Evolutionary conservation across 148 eudicot species (phyloP), one percentile per base, ranked within the genome.

Genomic region (Vaccinium macrocarpon): DNA sequence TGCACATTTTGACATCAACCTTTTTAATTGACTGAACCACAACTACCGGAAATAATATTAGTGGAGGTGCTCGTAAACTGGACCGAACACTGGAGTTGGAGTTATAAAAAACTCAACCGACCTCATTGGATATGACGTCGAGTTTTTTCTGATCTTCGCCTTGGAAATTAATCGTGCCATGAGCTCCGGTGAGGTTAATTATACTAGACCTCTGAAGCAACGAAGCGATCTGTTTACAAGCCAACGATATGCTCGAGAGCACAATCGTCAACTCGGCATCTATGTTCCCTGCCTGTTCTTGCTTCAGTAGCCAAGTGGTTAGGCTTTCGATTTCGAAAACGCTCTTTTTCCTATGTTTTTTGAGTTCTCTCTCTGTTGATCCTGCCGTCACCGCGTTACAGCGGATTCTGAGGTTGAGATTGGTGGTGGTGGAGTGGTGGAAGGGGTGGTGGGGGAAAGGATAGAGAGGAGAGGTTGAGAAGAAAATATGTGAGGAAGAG

Each of bases 81-180:
- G 46, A 42, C 46, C 46, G 46, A 5, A 42, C 42, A 38, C 38
- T 1, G 38, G 38, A 35, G 5, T 38, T 2, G 46, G 46, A 42
- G 46, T 42, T 42, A 42, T 42, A 5, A 18, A 61, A 61, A 61
- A 23, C 0, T 29, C 25, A 8, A 12, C 78, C 2, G 27, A 95
- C 99, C 97, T 97, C 98, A 73, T 97, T 97, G 78, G 99, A 97
- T 85, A 97, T 89, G 53, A 97, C 97, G 84, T 97, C 98, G 59
- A 97, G 99, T 87, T 97, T 97, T 93, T 97, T 97, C 86, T 97
- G 99, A 87, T 97, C 98, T 88, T 97, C 99, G 0, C 99, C 99
- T 84, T 97, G 99, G 15, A 97, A 59, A 87, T 97, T 95, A 19
- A 92, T 94, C 19, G 96, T 95, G 8, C 99, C 99, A 81, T 97